Conservation (phyloP, 2,329 filamentous ascomycete species). For the Aspergillus piperis region DNA sequence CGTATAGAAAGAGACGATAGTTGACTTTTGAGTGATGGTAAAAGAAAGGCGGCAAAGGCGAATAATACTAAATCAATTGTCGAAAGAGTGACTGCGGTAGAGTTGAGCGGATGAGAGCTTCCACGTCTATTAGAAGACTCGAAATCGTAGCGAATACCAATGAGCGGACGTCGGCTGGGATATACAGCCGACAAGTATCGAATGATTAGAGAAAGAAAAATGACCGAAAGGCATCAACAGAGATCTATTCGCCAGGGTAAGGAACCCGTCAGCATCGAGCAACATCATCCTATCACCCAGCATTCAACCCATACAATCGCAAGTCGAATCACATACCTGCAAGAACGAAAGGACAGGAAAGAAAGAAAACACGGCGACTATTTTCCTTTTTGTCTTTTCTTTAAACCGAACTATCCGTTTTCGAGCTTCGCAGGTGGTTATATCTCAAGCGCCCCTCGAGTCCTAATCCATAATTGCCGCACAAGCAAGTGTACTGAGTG, state of each 20-base stretch:
- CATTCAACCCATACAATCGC: neutral
- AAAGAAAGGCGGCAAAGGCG: conserved; percentile 8
- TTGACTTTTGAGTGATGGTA: neutral
- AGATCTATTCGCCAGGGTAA: neutral
- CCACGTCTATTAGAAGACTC: neutral
- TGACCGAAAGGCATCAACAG: conserved; percentile 14
- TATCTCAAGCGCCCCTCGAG: neutral
- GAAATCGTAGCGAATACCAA: conserved; percentile 15
- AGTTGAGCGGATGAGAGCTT: neutral
- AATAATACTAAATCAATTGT: neutral
- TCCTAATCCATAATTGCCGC: conserved; percentile 13
- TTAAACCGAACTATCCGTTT: neutral
- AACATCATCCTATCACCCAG: neutral
- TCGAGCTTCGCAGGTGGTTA: neutral
- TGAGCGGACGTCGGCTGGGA: conserved; percentile 27
- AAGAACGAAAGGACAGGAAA: conserved; percentile 9
- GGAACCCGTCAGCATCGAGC: neutral
- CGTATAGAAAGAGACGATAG: conserved; percentile 6
- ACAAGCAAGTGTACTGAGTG: neutral
- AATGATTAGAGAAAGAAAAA: conserved; percentile 5
- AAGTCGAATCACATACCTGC: conserved; percentile 6
- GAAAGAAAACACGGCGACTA: neutral
- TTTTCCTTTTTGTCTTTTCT: neutral
- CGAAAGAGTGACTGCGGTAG: conserved; percentile 14
- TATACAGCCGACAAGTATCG: conserved; percentile 18